A percentile compares a stretch with the other conserved stretches of the same genome.
Evolutionary conservation across 148 eudicot genomes (phyloP).

Genomic region (Chenopodium suecicum): DNA sequence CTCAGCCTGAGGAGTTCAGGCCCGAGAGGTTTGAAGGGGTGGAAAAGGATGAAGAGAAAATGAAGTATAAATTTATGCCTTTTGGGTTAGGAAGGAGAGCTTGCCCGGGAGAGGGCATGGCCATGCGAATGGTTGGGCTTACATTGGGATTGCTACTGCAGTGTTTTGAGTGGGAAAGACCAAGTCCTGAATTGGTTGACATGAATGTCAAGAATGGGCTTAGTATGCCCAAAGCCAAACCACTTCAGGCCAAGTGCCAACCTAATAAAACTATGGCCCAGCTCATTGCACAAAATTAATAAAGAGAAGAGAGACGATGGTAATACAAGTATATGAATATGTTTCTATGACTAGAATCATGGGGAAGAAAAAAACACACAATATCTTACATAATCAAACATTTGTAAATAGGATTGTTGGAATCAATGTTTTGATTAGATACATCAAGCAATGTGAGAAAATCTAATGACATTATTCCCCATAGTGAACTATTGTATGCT

Average conservation of each 20-base stretch:
- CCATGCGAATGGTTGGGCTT: conserved; percentile 31
- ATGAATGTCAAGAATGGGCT: conserved; percentile 39
- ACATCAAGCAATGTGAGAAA: conserved; percentile 11
- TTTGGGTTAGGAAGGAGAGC: conserved; percentile 45
- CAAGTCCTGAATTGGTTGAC: conserved; percentile 29
- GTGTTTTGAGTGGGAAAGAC: conserved; percentile 46
- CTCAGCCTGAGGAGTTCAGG: conserved; percentile 28
- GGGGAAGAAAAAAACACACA: too few relatives aligned
- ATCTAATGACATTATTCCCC: not conserved
- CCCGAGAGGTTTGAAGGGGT: conserved; percentile 43
- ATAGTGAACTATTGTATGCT: not conserved
- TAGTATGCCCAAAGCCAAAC: conserved; percentile 36
- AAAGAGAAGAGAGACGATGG: not conserved
- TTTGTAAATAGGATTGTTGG: not conserved
- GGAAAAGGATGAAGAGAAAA: conserved; percentile 22
- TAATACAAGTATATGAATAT: not conserved
- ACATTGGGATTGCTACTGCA: conserved; percentile 39
- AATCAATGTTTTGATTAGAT: not conserved
- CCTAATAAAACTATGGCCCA: conserved; percentile 13
- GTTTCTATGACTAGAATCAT: not conserved
- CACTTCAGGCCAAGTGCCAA: conserved; percentile 35
- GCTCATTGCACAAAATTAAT: conserved; percentile 18
- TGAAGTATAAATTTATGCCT: conserved; percentile 37
- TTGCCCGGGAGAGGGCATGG: conserved; percentile 40
- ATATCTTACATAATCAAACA: not conserved